Evolutionary conservation across 2,329 filamentous ascomycete species (phyloP).

Genomic region (Biscogniauxia sp.): DNA sequence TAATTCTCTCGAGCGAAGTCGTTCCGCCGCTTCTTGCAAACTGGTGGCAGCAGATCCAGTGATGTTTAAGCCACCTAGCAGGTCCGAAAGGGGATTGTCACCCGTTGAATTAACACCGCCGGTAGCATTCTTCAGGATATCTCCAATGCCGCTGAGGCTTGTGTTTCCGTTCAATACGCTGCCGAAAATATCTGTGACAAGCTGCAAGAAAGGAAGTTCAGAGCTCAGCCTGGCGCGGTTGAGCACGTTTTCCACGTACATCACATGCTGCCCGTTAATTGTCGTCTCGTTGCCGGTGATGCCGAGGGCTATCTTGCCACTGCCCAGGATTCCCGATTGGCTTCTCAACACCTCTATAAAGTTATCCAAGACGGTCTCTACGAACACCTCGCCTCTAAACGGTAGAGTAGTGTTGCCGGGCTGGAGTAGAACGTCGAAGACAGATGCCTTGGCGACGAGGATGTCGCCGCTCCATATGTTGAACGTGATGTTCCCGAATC

Average conservation of each 20-base stretch:
- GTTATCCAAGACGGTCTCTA: constrained; percentile 22
- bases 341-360: constrained; percentile 20
- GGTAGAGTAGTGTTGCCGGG: constrained; percentile 30
- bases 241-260: constrained; percentile 29
- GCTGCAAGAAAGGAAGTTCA: constrained; percentile 20
- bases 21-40: not conserved
- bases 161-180: constrained; percentile 8
- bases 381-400: constrained; percentile 24
- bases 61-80: not conserved
- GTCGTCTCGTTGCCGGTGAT: constrained; percentile 26
- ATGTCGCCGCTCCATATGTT: constrained; percentile 28
- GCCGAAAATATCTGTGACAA: constrained; percentile 15
- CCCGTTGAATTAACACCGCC: not conserved
- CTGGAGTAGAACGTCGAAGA: constrained; percentile 25
- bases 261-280: constrained; percentile 28
- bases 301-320: constrained; percentile 25
- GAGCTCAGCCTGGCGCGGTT: constrained; percentile 20
- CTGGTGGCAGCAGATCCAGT: not conserved
- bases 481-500: constrained; percentile 31
- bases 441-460: constrained; percentile 21
- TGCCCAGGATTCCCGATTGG: constrained; percentile 21
- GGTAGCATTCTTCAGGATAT: not conserved
- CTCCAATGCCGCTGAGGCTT: constrained; percentile 2
- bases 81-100: not conserved
- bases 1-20: not conserved